Conservation (phyloP, 768 basidiomycete genomes). For the Boletus pseudopeckii region DNA sequence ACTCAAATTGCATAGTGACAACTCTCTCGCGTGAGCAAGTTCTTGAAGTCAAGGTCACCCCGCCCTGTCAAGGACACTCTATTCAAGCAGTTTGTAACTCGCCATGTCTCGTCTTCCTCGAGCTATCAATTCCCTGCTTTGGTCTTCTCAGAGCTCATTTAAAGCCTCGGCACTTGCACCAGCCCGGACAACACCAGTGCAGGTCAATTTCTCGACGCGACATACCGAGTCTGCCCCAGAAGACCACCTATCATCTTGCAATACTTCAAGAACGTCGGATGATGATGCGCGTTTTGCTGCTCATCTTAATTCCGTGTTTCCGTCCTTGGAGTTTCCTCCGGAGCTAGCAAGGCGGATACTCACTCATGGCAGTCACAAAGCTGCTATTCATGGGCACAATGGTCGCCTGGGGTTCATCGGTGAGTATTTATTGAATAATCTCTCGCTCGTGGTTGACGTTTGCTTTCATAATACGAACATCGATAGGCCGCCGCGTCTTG, state of each 20-base stretch:
- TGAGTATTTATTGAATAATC: conserved; percentile 20
- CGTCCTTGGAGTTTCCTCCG: conserved; percentile 63
- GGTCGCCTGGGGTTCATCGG: conserved; percentile 70
- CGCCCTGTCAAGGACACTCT: background rate
- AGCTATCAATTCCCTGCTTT: conserved; percentile 9
- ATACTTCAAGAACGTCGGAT: background rate
- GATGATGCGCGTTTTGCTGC: conserved; percentile 36
- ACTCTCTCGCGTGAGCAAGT: conserved; percentile 7
- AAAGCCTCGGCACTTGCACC: conserved; percentile 13
- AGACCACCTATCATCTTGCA: conserved; percentile 1
- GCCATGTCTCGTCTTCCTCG: conserved; percentile 24
- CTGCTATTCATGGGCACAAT: conserved; percentile 67
- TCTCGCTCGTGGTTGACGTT: background rate
- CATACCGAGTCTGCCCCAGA: background rate
- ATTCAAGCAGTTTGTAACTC: background rate
- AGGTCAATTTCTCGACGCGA: conserved; percentile 15
- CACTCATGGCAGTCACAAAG: conserved; percentile 74
- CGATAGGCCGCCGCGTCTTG: conserved; percentile 69
- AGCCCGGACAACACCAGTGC: conserved; percentile 11
- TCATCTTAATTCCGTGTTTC: conserved; percentile 63
- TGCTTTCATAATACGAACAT: background rate
- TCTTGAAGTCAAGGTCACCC: background rate
- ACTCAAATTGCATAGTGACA: background rate
- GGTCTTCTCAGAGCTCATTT: conserved; percentile 6
- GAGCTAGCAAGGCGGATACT: conserved; percentile 70